These are phyloP conservation scores for Pseudognaphalium luteoalbum DNA, from an alignment of 129 eudicot species.

Conservation along the genomic window DNA sequence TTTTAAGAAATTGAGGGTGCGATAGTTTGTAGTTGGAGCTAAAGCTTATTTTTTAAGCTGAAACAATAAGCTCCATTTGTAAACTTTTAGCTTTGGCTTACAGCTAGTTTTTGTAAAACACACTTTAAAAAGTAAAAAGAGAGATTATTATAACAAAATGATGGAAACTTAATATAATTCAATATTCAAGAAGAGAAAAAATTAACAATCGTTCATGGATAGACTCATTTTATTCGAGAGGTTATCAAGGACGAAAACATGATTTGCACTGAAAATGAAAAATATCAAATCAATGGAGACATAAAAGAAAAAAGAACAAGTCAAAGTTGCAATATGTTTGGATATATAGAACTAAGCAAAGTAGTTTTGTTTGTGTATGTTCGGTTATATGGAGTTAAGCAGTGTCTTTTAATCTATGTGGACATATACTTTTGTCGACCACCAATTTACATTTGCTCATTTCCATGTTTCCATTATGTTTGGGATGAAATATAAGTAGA, in stretches of 20 bases:
- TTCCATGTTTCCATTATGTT: slow-evolving; percentile 28
- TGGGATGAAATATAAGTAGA: not conserved
- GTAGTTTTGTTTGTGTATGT: slow-evolving; percentile 18
- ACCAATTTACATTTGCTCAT: slow-evolving; percentile 22
- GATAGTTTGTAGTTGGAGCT: too few species aligned
- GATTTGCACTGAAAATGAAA: not conserved
- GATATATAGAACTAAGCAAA: slow-evolving; percentile 17
- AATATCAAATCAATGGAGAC: slow-evolving; percentile 5
- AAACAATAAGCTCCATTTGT: too few species aligned
- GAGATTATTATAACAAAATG: too few species aligned
- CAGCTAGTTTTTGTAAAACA: too few species aligned
- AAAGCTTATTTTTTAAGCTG: too few species aligned
- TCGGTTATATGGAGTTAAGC: slow-evolving; percentile 26
- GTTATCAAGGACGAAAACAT: not conserved
- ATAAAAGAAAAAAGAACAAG: slow-evolving; percentile 14
- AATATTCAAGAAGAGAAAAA: too few species aligned
- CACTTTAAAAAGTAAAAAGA: too few species aligned
- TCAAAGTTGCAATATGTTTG: slow-evolving; percentile 22
- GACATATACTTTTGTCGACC: slow-evolving; percentile 35
- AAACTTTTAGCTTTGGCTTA: too few species aligned
- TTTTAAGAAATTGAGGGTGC: too few species aligned
- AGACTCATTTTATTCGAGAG: too few species aligned
- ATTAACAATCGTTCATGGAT: too few species aligned
- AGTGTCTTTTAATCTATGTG: slow-evolving; percentile 6
- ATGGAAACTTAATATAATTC: too few species aligned